Conservation (phyloP, 805 yeast species). For the Yarrowia bubula region DNA sequence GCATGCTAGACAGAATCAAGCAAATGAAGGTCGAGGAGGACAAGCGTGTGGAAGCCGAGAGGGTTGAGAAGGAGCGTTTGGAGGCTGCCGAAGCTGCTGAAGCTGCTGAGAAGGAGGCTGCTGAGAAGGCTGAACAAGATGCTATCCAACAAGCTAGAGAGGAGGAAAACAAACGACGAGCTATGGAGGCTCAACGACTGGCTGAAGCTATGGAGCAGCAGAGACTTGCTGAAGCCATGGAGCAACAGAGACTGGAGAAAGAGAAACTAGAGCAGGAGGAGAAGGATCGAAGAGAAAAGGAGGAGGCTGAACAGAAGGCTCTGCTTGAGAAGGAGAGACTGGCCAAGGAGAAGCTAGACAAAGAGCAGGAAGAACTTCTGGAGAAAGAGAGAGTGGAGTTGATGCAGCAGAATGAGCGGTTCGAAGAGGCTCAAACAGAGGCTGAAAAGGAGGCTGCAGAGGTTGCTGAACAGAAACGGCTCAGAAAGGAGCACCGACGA, state of each 20-base stretch:
- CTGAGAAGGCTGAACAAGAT: neutral
- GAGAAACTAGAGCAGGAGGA: neutral
- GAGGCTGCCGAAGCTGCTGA: neutral
- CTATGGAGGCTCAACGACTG: neutral
- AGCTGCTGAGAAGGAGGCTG: neutral
- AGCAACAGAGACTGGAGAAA: neutral
- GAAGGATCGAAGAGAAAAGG: neutral
- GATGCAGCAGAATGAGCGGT: neutral
- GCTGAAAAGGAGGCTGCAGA: neutral
- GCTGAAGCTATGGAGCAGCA: neutral
- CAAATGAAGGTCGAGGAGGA: neutral
- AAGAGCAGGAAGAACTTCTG: no score
- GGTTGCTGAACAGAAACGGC: neutral
- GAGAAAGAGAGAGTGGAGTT: no score
- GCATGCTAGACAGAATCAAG: conserved; percentile 2
- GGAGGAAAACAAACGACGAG: neutral
- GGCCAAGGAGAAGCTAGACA: neutral
- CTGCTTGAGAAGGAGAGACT: neutral
- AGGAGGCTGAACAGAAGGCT: neutral
- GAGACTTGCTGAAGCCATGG: neutral
- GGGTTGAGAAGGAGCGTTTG: neutral
- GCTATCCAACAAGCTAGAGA: neutral
- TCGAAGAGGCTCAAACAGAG: neutral
- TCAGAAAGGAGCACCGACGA: neutral
- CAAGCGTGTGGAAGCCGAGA: neutral